phyloP scores from a whole-genome alignment of 2,329 filamentous ascomycete species.

The Ophiocordyceps camponoti-leonardi region DNA sequence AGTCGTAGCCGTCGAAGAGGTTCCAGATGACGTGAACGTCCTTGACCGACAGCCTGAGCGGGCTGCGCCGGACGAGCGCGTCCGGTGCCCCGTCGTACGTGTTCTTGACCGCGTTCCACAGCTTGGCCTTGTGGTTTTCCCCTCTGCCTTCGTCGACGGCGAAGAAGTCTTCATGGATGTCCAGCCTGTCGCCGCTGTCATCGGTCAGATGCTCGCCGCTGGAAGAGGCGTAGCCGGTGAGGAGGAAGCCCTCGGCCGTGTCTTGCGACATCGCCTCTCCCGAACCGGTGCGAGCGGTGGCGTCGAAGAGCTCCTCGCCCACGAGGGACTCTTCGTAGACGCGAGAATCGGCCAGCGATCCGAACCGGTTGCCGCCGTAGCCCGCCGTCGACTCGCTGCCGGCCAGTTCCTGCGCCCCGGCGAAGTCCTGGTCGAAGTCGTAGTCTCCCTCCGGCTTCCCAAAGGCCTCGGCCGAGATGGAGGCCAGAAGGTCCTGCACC shows the following conservation, averaged over 20 bases:
- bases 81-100: slow-evolving; percentile 52
- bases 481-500: slow-evolving; percentile 74
- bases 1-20: slow-evolving; percentile 93
- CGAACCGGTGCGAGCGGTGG: slow-evolving; percentile 16
- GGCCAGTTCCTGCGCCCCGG: slow-evolving; percentile 29
- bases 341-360: slow-evolving; percentile 20
- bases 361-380: slow-evolving; percentile 16
- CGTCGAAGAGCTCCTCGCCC: slow-evolving; percentile 31
- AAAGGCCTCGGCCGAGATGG: slow-evolving; percentile 77
- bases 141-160: slow-evolving; percentile 40
- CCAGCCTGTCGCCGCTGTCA: slow-evolving; percentile 39
- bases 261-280: slow-evolving; percentile 16
- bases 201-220: slow-evolving; percentile 20
- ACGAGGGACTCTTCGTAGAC: slow-evolving; percentile 27
- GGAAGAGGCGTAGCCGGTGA: slow-evolving; percentile 14
- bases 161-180: slow-evolving; percentile 68
- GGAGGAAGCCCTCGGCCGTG: slow-evolving; percentile 17
- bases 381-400: slow-evolving; percentile 16
- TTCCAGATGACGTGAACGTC: slow-evolving; percentile 96
- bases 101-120: slow-evolving; percentile 67
- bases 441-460: slow-evolving; percentile 42
- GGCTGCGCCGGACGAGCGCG: slow-evolving; percentile 44
- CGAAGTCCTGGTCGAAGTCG: slow-evolving; percentile 47
- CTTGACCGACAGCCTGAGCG: slow-evolving; percentile 60
- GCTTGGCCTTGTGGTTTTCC: slow-evolving; percentile 42